Conservation (phyloP, 495 filamentous ascomycete species). For the Acidiella bohemica region DNA sequence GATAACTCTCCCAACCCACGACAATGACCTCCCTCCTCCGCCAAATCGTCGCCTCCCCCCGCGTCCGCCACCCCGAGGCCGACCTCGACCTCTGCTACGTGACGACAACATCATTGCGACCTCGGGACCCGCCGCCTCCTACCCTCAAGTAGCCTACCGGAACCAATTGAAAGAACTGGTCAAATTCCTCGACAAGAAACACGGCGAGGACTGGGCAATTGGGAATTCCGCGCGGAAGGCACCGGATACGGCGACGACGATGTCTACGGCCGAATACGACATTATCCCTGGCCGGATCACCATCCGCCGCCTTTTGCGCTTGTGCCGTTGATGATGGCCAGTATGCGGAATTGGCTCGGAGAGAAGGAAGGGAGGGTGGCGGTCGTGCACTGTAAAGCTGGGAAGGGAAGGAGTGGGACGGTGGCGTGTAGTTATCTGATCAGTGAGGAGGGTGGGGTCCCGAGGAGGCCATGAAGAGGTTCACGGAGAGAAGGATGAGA, state of each 20-base stretch:
- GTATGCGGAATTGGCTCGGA: slow-evolving; percentile 76
- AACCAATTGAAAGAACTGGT: slow-evolving; percentile 80
- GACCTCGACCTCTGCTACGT: slow-evolving; percentile 94
- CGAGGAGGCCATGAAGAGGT: slow-evolving; percentile 63
- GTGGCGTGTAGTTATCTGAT: slow-evolving; percentile 79
- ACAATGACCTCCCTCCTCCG: slow-evolving; percentile 53
- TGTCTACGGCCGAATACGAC: slow-evolving; percentile 67
- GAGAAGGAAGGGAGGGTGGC: slow-evolving; percentile 54
- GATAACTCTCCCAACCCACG: too few species aligned
- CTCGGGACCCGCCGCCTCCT: slow-evolving; percentile 76
- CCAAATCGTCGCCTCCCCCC: slow-evolving; percentile 66
- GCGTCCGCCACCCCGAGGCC: slow-evolving; percentile 68
- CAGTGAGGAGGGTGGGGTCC: slow-evolving; percentile 72
- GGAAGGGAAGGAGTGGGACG: slow-evolving; percentile 88
- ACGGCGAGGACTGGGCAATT: slow-evolving; percentile 81
- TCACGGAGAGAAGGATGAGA: slow-evolving; percentile 81
- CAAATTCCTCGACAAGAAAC: slow-evolving; percentile 69
- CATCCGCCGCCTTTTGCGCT: slow-evolving; percentile 88
- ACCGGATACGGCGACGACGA: slow-evolving; percentile 87
- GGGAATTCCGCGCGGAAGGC: slow-evolving; percentile 94
- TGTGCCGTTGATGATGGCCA: slow-evolving; percentile 74
- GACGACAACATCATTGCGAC: slow-evolving; percentile 60
- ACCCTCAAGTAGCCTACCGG: slow-evolving; percentile 80
- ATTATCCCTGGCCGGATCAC: slow-evolving; percentile 94
- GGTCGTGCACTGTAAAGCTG: slow-evolving; percentile 94